phyloP scores from a whole-genome alignment of 352 stramenopile species.

The Phytophthora hybrid region DNA sequence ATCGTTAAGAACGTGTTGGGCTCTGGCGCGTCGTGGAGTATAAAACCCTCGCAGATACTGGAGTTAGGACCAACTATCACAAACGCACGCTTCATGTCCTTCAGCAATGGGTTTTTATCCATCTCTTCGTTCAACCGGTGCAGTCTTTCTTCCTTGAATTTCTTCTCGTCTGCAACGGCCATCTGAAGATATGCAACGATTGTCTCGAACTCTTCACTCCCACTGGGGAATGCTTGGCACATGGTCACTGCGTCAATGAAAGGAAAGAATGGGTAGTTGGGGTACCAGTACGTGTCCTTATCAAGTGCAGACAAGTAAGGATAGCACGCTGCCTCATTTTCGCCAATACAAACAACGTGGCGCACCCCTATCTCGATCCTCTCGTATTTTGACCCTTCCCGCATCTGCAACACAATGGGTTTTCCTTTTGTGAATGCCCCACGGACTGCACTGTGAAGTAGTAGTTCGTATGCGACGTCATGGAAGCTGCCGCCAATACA shows the following conservation, averaged over 20 bases:
- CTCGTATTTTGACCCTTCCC: slow-evolving; percentile 23
- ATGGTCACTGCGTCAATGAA: slow-evolving; percentile 28
- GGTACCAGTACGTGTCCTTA: slow-evolving; percentile 27
- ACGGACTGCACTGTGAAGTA: slow-evolving; percentile 24
- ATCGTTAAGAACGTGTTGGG: slow-evolving; percentile 13
- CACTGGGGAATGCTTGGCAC: slow-evolving; percentile 20
- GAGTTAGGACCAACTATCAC: slow-evolving; percentile 21
- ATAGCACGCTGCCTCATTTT: slow-evolving; percentile 16
- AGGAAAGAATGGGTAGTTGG: slow-evolving; percentile 28
- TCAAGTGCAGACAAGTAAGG: slow-evolving; percentile 13
- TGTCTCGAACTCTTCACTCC: slow-evolving; percentile 15
- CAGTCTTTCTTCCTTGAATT: slow-evolving; percentile 16
- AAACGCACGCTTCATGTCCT: slow-evolving; percentile 19
- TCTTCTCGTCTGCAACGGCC: slow-evolving; percentile 19
- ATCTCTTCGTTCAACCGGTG: slow-evolving; percentile 23
- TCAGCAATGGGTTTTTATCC: slow-evolving; percentile 21
- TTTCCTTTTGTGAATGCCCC: slow-evolving; percentile 14
- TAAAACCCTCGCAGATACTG: slow-evolving; percentile 25
- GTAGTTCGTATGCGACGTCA: slow-evolving; percentile 14
- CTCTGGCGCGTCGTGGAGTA: slow-evolving; percentile 18
- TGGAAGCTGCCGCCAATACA: slow-evolving; percentile 14
- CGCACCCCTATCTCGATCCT: slow-evolving; percentile 21
- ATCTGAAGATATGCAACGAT: slow-evolving; percentile 27
- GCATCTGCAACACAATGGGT: slow-evolving; percentile 30
- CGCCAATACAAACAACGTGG: slow-evolving; percentile 12